These are phyloP conservation scores for Murraya koenigii DNA, from an alignment of 345 rosid species.

Conservation along the genomic window DNA sequence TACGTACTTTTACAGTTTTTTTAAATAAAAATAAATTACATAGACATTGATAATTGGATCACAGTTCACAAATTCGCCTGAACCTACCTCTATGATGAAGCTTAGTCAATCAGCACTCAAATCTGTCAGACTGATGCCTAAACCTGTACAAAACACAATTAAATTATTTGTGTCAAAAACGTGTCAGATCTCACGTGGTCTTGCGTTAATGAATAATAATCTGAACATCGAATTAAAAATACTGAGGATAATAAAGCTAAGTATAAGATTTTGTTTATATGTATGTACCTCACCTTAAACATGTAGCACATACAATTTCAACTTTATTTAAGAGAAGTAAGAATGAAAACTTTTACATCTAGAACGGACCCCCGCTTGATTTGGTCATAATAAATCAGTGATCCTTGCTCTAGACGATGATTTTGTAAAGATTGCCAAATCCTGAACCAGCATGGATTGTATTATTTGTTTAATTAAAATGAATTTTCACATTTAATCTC, in stretches of 20 bases:
- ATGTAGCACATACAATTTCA: not conserved
- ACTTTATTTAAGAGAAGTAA: not conserved
- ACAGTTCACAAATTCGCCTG: too few species aligned
- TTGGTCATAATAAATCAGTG: not conserved
- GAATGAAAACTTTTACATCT: not conserved
- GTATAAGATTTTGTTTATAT: slow-evolving; percentile 1
- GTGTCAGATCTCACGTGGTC: slow-evolving; percentile 15
- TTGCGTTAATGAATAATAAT: not conserved
- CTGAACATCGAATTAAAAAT: not conserved
- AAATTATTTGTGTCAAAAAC: not conserved
- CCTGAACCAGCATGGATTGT: not conserved
- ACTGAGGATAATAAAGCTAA: not conserved
- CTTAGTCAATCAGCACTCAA: not conserved
- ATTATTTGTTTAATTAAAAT: not conserved
- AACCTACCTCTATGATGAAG: too few species aligned
- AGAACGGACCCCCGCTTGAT: not conserved
- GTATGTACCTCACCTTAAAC: not conserved
- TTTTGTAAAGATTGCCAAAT: not conserved
- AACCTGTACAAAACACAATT: not conserved
- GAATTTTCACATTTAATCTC: not conserved
- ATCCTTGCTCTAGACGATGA: not conserved
- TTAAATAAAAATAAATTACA: too few species aligned
- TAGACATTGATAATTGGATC: too few species aligned
- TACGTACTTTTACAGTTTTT: not conserved
- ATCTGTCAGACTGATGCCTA: not conserved